A percentile compares a stretch with the other conserved stretches of the same genome.
Conservation (phyloP, 2,329 filamentous ascomycete species). For the Alternaria sp. region DNA sequence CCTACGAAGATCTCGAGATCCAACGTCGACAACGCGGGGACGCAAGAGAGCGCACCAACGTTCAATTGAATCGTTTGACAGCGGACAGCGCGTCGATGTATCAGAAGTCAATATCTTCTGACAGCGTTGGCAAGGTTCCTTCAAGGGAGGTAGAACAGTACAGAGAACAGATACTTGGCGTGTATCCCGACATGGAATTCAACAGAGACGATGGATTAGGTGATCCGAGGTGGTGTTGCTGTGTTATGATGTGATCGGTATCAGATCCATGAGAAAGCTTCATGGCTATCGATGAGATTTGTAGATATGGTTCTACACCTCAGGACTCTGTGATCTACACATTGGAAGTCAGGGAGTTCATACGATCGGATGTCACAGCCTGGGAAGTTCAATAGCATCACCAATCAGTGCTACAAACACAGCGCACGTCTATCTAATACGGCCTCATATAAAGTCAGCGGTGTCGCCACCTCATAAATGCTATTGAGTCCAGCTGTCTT, state of each 20-base stretch:
- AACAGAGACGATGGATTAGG: slow-evolving; percentile 21
- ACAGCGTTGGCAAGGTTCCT: slow-evolving; percentile 13
- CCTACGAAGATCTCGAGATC: slow-evolving; percentile 16
- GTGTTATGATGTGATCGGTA: slow-evolving; percentile 27
- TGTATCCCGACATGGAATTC: slow-evolving; percentile 38
- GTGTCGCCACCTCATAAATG: neutral
- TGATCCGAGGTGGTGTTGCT: slow-evolving; percentile 16
- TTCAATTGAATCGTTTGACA: neutral
- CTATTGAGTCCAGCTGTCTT: neutral
- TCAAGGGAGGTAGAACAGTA: slow-evolving; percentile 30
- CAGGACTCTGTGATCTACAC: neutral
- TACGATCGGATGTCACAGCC: neutral
- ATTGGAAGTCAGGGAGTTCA: neutral
- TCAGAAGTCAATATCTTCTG: neutral
- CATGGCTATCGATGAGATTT: neutral
- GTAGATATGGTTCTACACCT: neutral
- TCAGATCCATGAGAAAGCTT: neutral
- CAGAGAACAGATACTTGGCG: slow-evolving; percentile 25
- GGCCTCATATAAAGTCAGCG: neutral
- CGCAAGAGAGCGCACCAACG: slow-evolving; percentile 13
- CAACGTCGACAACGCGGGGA: slow-evolving; percentile 17
- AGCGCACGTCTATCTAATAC: neutral
- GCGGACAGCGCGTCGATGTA: neutral
- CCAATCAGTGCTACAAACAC: neutral
- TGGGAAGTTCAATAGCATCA: neutral